Percentiles rank a stretch among this genome's conserved stretches.
phyloP scores from a whole-genome alignment of 257 asterid species.

The Schizonepeta tenuifolia region DNA sequence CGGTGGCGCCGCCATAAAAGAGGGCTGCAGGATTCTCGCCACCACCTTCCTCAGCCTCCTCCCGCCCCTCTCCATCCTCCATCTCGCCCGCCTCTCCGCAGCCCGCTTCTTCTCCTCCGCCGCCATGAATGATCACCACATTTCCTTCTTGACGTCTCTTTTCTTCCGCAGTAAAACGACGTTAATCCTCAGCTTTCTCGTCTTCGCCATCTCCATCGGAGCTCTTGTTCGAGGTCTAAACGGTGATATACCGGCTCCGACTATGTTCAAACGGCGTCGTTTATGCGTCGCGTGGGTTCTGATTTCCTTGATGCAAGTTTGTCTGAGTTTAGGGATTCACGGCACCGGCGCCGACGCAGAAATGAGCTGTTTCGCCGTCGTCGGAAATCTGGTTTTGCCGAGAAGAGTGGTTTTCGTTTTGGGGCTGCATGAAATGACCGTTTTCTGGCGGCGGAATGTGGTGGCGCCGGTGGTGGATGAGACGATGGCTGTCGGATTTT shows the following conservation, averaged over 20 bases:
- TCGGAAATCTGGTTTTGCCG: conserved; percentile 19
- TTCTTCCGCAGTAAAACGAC: conserved; percentile 34
- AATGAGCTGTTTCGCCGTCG: conserved; percentile 26
- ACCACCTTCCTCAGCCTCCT: conserved; percentile 67
- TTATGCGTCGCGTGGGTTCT: conserved; percentile 41
- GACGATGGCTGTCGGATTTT: conserved; percentile 45
- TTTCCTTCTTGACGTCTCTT: conserved; percentile 21
- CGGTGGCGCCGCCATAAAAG: conserved; percentile 35
- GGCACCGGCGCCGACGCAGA: conserved; percentile 51
- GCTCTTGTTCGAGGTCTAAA: conserved; percentile 40
- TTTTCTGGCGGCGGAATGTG: conserved; percentile 51
- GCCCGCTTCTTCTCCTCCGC: conserved; percentile 42
- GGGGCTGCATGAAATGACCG: conserved; percentile 67
- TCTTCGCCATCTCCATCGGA: conserved; percentile 36
- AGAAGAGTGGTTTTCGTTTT: conserved; percentile 48
- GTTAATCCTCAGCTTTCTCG: conserved; percentile 40
- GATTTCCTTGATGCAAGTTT: conserved; percentile 47
- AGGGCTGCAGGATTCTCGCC: conserved; percentile 45
- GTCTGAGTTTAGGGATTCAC: conserved; percentile 55
- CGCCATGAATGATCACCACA: background rate
- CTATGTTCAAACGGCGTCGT: conserved; percentile 29
- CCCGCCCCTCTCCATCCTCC: conserved; percentile 68
- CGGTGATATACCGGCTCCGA: background rate
- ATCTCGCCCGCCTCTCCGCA: conserved; percentile 63
- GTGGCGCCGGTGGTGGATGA: conserved; percentile 73